phyloP scores from a whole-genome alignment of 768 basidiomycete species.

The Agrocybe chaxingu region DNA sequence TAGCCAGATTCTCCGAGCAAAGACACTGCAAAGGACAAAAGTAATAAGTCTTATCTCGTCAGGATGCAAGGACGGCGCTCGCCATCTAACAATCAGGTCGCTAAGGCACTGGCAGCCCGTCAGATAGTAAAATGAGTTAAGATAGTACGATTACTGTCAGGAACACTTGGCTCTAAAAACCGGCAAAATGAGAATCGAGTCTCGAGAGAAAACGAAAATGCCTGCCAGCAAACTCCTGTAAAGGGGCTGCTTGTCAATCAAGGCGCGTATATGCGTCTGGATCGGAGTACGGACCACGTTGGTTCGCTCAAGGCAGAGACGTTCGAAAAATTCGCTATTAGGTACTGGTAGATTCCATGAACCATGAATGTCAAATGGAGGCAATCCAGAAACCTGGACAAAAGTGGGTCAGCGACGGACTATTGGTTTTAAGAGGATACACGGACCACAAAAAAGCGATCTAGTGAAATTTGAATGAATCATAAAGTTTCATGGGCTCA shows the following conservation, averaged over 20 bases:
- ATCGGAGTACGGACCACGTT: conserved; percentile 11
- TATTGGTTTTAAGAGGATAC: not conserved
- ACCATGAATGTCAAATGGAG: conserved; percentile 19
- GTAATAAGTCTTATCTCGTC: not conserved
- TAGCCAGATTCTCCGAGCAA: conserved; percentile 22
- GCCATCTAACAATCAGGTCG: conserved; percentile 22
- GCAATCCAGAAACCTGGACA: conserved; percentile 15
- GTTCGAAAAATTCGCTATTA: conserved; percentile 14
- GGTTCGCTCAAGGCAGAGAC: conserved; percentile 13
- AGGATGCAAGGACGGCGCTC: not conserved
- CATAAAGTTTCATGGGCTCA: not conserved
- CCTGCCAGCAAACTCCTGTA: conserved; percentile 17
- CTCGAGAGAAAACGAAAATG: not conserved
- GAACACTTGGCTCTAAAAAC: conserved; percentile 17
- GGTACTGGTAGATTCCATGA: conserved; percentile 20
- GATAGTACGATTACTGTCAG: conserved; percentile 15
- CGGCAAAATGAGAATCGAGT: not conserved
- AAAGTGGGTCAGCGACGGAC: not conserved
- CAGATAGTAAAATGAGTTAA: not conserved
- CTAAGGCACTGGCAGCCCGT: conserved; percentile 12
- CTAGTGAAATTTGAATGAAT: conserved; percentile 1
- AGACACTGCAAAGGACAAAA: conserved; percentile 12
- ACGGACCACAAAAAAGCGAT: conserved; percentile 19
- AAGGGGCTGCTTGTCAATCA: not conserved
- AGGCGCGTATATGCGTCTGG: not conserved